These are phyloP conservation scores for Venturia effusa DNA, from an alignment of 2,329 filamentous ascomycete species.

Conservation along the genomic window DNA sequence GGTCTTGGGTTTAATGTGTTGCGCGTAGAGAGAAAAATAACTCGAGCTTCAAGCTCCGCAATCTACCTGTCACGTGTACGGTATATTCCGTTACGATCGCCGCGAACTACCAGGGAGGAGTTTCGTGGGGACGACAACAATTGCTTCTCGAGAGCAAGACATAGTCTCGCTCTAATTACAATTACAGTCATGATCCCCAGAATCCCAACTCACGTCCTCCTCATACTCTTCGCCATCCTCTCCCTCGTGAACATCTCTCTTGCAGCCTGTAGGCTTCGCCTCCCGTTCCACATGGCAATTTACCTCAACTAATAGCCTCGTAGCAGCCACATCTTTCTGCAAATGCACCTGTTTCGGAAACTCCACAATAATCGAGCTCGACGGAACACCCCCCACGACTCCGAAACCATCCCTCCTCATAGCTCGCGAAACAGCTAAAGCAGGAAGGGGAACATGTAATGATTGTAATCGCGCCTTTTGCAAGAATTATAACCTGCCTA, in stretches of 20 bases:
- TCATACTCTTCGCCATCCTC: slow-evolving; percentile 15
- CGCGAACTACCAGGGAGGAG: background rate
- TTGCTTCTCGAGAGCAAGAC: background rate
- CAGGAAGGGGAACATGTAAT: slow-evolving; percentile 40
- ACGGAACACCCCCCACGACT: slow-evolving; percentile 27
- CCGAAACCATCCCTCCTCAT: background rate
- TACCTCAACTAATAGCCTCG: background rate
- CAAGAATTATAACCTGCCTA: slow-evolving; percentile 48
- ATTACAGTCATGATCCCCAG: background rate
- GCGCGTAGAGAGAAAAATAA: background rate
- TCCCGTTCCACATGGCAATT: background rate
- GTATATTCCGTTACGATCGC: background rate
- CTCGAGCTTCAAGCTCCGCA: background rate
- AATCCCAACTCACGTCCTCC: background rate
- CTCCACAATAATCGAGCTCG: slow-evolving; percentile 56
- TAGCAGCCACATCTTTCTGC: slow-evolving; percentile 53
- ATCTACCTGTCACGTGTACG: background rate
- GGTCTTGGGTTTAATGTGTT: background rate
- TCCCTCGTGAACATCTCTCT: slow-evolving; percentile 27
- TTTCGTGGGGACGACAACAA: background rate
- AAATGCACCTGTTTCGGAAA: slow-evolving; percentile 62
- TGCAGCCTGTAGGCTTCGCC: slow-evolving; percentile 20
- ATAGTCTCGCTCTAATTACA: background rate
- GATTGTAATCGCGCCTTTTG: slow-evolving; percentile 61
- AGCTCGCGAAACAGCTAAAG: slow-evolving; percentile 12